These are phyloP conservation scores for Posidonia australis DNA, from an alignment of 106 monocot species.

Conservation along the genomic window DNA sequence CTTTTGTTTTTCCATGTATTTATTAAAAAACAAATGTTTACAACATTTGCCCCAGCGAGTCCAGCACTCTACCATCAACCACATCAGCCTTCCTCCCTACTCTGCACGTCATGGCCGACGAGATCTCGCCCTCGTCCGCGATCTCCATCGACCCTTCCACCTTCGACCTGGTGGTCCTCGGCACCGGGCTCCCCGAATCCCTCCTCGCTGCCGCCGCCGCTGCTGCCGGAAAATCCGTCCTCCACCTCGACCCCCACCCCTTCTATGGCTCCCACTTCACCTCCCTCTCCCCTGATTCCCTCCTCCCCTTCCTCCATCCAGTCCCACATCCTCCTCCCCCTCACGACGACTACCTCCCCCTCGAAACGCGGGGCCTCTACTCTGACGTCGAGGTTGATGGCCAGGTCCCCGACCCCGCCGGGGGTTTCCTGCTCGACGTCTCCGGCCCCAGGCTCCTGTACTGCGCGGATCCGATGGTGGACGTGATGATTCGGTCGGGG, in stretches of 20 bases:
- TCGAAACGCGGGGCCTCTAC: neutral
- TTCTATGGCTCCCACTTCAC: conserved; percentile 86
- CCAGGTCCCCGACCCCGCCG: conserved; percentile 36
- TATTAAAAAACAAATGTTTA: too few relatives aligned
- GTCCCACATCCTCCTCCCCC: neutral
- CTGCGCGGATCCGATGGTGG: conserved; percentile 73
- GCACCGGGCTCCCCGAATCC: conserved; percentile 69
- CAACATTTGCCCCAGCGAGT: too few relatives aligned
- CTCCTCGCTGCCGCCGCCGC: conserved; percentile 73
- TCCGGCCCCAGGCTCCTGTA: conserved; percentile 66
- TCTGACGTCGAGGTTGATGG: conserved; percentile 25
- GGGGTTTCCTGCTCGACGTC: conserved; percentile 48
- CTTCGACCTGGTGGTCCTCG: conserved; percentile 73
- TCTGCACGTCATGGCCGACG: neutral
- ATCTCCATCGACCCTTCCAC: conserved; percentile 26
- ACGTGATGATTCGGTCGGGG: conserved; percentile 69
- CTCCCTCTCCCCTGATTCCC: conserved; percentile 43
- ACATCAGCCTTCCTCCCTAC: too few relatives aligned
- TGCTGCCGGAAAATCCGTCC: conserved; percentile 58
- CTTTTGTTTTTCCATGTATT: too few relatives aligned
- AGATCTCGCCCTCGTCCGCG: neutral
- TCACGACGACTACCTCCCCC: conserved; percentile 4
- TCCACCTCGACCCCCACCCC: conserved; percentile 81
- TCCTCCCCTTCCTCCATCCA: conserved; percentile 17
- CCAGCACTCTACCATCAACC: too few relatives aligned